A percentile compares a stretch with the other conserved stretches of the same genome.
These are phyloP conservation scores for Cocos nucifera DNA, from an alignment of 176 grass and related monocot species.

Conservation along the genomic window DNA sequence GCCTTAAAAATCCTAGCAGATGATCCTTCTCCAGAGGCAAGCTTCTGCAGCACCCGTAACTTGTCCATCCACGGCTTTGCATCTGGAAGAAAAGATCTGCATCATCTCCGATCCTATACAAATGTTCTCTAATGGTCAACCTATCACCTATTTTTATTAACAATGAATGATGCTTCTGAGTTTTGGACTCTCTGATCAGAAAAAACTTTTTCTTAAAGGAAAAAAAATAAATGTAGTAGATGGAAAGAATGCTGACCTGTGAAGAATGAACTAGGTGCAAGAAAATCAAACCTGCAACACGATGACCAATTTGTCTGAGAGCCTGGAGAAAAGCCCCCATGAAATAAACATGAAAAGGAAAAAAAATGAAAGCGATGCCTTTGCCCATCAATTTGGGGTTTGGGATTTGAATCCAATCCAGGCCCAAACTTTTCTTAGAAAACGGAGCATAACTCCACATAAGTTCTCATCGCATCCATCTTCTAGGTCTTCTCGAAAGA, in stretches of 20 bases:
- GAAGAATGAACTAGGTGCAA: conserved; percentile 86
- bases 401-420: too few species aligned
- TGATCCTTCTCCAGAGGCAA: conserved; percentile 43
- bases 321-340: background rate
- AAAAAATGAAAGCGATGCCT: background rate
- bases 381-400: too few species aligned
- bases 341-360: background rate
- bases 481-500: too few species aligned
- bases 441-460: too few species aligned
- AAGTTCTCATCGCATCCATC: too few species aligned
- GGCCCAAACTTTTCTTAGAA: too few species aligned
- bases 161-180: too few species aligned
- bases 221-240: background rate
- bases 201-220: too few species aligned
- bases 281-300: conserved; percentile 73
- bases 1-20: conserved; percentile 94
- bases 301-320: conserved; percentile 3
- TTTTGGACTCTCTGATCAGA: too few species aligned
- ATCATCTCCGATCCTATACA: too few species aligned
- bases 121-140: too few species aligned
- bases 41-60: conserved; percentile 58
- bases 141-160: too few species aligned
- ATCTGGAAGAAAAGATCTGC: conserved; percentile 26
- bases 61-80: conserved; percentile 93
- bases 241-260: conserved; percentile 29